Percentiles rank a stretch among this genome's conserved stretches.
phyloP scores from a whole-genome alignment of 73 alveolate species.

The Urostyla sp. region DNA sequence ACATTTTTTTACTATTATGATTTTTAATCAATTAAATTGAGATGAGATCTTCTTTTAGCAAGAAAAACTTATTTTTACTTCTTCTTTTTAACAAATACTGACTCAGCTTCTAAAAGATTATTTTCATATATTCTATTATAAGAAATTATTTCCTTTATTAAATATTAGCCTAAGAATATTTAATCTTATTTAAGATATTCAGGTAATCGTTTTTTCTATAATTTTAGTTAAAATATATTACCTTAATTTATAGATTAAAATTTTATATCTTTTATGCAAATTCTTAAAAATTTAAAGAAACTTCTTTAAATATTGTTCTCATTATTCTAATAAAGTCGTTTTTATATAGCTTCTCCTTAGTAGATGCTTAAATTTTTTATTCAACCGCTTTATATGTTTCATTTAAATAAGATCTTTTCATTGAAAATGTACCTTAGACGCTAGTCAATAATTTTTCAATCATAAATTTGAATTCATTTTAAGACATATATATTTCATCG shows the following conservation, averaged over 20 bases:
- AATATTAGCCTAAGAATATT: constrained; percentile 62
- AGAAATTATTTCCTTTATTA: constrained; percentile 46
- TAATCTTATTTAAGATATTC: constrained; percentile 40
- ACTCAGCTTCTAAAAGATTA: constrained; percentile 1
- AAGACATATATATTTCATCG: constrained; percentile 43
- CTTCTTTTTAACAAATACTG: background rate
- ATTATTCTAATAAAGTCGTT: constrained; percentile 3
- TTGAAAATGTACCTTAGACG: constrained; percentile 33
- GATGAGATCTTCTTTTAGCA: constrained; percentile 31
- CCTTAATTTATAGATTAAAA: constrained; percentile 3
- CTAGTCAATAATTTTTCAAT: constrained; percentile 49
- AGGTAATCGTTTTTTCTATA: constrained; percentile 35
- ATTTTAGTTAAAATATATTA: no score
- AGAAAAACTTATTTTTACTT: constrained; percentile 2
- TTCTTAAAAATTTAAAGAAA: background rate
- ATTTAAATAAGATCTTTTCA: constrained; percentile 43
- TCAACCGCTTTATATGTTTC: constrained; percentile 62
- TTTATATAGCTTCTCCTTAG: background rate
- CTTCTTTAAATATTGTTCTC: background rate
- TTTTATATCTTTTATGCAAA: background rate
- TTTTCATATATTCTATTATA: constrained; percentile 5
- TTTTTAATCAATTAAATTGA: no score
- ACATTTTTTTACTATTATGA: no score
- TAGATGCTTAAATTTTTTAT: background rate
- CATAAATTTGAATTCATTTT: constrained; percentile 55